Evolutionary conservation across 148 eudicot genomes (phyloP), one percentile per base, ranked within the genome.

Genomic region (Bassia scoparia): DNA sequence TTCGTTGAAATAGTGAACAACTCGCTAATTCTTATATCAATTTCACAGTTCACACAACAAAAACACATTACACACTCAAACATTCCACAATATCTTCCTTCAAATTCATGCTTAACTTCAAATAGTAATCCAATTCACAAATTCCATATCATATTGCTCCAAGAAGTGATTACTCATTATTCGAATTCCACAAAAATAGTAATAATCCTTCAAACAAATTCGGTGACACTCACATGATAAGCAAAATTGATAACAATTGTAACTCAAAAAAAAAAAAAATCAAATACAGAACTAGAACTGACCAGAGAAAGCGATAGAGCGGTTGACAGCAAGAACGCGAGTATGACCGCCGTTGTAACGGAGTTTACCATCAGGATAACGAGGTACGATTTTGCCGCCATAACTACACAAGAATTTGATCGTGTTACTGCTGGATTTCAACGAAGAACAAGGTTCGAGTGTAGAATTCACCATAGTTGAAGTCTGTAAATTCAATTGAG

Each of bases 271-370:
- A 7, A 1, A 12, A 8, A 16, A 61, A 70, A 31, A 17, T 12
- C 17, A 2, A 61, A 59, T 2, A 52, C 2, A 48, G 24, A 58
- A 20, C 24, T 31, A 60, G 14, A 41, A 71, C 87, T 74, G 15
- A 89, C 97, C 98, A 29, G 89, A 33, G 43, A 89, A 90, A 8
- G 92, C 76, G 74, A 88, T 66, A 81, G 87, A 83, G 69, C 88
- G 85, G 13, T 80, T 46, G 20, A 93, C 87, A 68, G 97, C 67
- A 67, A 93, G 90, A 54, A 93, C 89, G 13, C 98, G 87, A 31
- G 95, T 93, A 43, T 85, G 86, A 29, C 98, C 98, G 52, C 97
- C 98, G 61, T 81, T 79, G 76, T 90, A 93, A 61, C 97, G 98
- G 81, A 93, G 98, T 64, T 89, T 87, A 67, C 87, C 95, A 54